Evolutionary conservation across 768 basidiomycete species (phyloP), one percentile per base, ranked within the genome.

Genomic region (Mycena filopes): DNA sequence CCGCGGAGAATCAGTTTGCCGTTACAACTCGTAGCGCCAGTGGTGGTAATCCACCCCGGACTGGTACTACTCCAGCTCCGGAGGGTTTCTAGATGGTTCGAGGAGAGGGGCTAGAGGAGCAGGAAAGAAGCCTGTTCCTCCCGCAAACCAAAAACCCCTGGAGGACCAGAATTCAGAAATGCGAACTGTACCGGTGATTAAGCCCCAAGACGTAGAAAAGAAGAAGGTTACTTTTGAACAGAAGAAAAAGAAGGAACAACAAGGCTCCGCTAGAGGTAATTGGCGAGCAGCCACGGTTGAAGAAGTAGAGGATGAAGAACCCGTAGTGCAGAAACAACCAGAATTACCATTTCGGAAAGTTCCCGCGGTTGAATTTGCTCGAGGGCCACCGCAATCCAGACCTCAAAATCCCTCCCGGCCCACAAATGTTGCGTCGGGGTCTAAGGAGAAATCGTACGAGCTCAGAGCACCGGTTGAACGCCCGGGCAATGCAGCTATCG

Each of bases 41-140:
- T 23, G 33, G 49, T 21, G n/a, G 20, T 18, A 46, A 46, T 46
- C 55, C 55, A 42, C 46, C 55, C 55, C 55, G 43, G 46, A 57
- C 43, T 42, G 55, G 55, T 42, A 47, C 33, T 16, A 23, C 29
- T 1, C n/a, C 45, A 4, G 25, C 48, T 15, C 29, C 33, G 31
- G 21, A n/a, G 43, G 49, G 29, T 50, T 50, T 50, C n/a, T 50
- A 36, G 31, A 31, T 20, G 49, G 49, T 50, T 21, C 49, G 21
- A 18, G 18, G 49, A 50, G 33, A 31, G 49, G 49, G 31, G 49
- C 13, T 3, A 49, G n/a, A n/a, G n/a, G n/a, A n/a, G n/a, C n/a
- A 49, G 48, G 48, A 16, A n/a, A 31, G 18, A 31, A 10, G 20
- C n/a, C n/a, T n/a, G n/a, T n/a, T n/a, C n/a, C 33, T 33, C 12